These are phyloP conservation scores for Magnaporthiopsis incrustans DNA, from an alignment of 2,329 filamentous ascomycete genomes.

Conservation along the genomic window DNA sequence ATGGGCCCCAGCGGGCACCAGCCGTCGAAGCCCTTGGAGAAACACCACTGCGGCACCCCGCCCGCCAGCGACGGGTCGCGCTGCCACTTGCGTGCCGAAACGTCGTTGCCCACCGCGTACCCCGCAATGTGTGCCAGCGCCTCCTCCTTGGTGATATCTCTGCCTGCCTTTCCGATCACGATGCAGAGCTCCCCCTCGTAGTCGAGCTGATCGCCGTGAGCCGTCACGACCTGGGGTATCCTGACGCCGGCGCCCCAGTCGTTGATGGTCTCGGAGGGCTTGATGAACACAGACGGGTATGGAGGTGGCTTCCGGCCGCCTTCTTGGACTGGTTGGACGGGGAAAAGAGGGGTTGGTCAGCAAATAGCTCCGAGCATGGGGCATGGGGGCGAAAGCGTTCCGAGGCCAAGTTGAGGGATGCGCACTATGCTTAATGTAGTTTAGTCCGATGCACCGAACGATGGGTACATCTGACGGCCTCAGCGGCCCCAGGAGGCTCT, in stretches of 20 bases:
- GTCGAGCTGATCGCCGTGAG: conserved; percentile 28
- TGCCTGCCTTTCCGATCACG: conserved; percentile 45
- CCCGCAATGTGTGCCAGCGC: conserved; percentile 42
- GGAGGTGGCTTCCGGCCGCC: conserved; percentile 42
- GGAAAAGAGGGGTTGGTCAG: neutral
- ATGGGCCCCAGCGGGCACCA: conserved; percentile 46
- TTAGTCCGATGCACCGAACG: conserved; percentile 9
- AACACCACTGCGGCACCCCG: conserved; percentile 39
- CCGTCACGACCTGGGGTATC: conserved; percentile 34
- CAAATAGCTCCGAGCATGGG: neutral
- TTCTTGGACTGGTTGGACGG: conserved; percentile 35
- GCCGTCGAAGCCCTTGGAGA: conserved; percentile 51
- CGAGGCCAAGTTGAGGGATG: too few species aligned
- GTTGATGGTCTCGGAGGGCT: conserved; percentile 33
- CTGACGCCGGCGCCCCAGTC: conserved; percentile 28
- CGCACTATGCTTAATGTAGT: conserved; percentile 10
- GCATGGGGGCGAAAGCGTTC: too few species aligned
- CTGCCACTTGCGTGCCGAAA: conserved; percentile 51
- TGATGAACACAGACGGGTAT: conserved; percentile 42
- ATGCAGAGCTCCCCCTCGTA: conserved; percentile 44
- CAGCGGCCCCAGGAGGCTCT: conserved; percentile 1
- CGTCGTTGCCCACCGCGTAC: conserved; percentile 43
- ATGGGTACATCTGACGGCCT: conserved; percentile 4
- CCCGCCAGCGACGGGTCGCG: conserved; percentile 30
- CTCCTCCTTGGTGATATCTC: conserved; percentile 36